These are phyloP conservation scores for Oryza meridionalis DNA, from an alignment of 176 grass and related monocot genomes.

Conservation along the genomic window DNA sequence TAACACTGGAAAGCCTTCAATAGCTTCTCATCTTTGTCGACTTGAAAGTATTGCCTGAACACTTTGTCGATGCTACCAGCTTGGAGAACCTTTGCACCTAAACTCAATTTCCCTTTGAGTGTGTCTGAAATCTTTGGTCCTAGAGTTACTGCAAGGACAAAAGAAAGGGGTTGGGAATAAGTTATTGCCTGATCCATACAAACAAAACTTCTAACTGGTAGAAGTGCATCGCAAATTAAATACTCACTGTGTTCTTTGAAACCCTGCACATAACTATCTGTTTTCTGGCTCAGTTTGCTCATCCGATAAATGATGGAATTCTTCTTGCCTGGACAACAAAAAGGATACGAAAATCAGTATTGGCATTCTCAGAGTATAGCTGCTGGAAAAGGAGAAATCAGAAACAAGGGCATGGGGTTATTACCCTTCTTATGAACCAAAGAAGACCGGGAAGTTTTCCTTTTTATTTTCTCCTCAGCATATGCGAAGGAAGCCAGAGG, in stretches of 20 bases:
- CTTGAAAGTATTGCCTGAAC: slow-evolving; percentile 62
- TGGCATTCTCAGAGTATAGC: slow-evolving; percentile 7
- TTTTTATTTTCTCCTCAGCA: slow-evolving; percentile 39
- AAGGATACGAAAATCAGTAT: slow-evolving; percentile 36
- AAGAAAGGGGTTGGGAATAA: slow-evolving; percentile 7
- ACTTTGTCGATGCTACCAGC: slow-evolving; percentile 64
- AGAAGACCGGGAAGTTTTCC: slow-evolving; percentile 32
- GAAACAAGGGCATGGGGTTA: slow-evolving; percentile 28
- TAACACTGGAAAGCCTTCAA: slow-evolving; percentile 85
- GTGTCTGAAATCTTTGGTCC: slow-evolving; percentile 70
- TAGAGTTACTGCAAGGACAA: slow-evolving; percentile 59
- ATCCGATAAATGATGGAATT: slow-evolving; percentile 47
- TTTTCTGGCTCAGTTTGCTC: slow-evolving; percentile 54
- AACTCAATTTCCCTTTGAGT: slow-evolving; percentile 67
- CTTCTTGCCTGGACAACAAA: slow-evolving; percentile 43
- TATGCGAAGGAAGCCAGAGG: slow-evolving; percentile 50
- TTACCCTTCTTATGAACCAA: slow-evolving; percentile 55
- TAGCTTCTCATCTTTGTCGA: slow-evolving; percentile 66
- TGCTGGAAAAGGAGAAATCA: background rate
- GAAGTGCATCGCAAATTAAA: background rate
- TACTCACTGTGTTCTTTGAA: slow-evolving; percentile 64
- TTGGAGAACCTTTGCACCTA: slow-evolving; percentile 68
- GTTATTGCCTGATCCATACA: background rate
- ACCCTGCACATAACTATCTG: slow-evolving; percentile 54
- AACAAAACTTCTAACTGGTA: slow-evolving; percentile 17